Evolutionary conservation across 306 rosid genomes (phyloP).

Genomic region (Cucurbita moschata): DNA sequence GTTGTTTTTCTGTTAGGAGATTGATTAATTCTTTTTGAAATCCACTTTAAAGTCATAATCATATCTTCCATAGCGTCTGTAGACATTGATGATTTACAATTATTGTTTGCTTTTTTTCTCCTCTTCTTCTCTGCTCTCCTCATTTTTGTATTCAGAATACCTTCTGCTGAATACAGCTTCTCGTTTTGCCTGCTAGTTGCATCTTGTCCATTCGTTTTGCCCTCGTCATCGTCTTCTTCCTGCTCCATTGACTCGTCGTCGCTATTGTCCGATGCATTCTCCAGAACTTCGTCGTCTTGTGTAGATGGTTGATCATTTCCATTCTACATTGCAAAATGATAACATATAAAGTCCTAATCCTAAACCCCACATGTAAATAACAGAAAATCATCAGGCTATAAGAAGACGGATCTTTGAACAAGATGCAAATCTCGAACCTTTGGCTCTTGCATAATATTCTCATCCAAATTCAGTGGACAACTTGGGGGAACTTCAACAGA

Average conservation of each 20-base stretch:
- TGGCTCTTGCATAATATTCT: constrained; percentile 16
- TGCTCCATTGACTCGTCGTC: constrained; percentile 42
- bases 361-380: background rate
- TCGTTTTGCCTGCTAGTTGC: constrained; percentile 53
- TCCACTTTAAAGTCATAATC: constrained; percentile 82
- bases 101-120: constrained; percentile 39
- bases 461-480: constrained; percentile 44
- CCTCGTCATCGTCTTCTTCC: constrained; percentile 15
- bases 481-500: constrained; percentile 81
- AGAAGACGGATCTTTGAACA: background rate
- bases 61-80: constrained; percentile 49
- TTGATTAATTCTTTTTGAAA: constrained; percentile 27
- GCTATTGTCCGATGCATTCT: constrained; percentile 16
- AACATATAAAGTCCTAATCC: too few relatives aligned
- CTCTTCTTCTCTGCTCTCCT: constrained; percentile 71
- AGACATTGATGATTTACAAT: constrained; percentile 15
- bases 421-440: constrained; percentile 24
- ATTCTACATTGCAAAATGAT: constrained; percentile 15
- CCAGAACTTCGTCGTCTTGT: constrained; percentile 19
- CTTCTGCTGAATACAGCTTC: constrained; percentile 60
- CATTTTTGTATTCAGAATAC: constrained; percentile 64
- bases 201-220: constrained; percentile 32
- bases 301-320: constrained; percentile 18
- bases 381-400: background rate
- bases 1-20: background rate